A percentile compares a stretch with the other conserved stretches of the same genome.
phyloP scores from a whole-genome alignment of 2,329 filamentous ascomycete genomes.

The Ambrosiella beaveri region DNA sequence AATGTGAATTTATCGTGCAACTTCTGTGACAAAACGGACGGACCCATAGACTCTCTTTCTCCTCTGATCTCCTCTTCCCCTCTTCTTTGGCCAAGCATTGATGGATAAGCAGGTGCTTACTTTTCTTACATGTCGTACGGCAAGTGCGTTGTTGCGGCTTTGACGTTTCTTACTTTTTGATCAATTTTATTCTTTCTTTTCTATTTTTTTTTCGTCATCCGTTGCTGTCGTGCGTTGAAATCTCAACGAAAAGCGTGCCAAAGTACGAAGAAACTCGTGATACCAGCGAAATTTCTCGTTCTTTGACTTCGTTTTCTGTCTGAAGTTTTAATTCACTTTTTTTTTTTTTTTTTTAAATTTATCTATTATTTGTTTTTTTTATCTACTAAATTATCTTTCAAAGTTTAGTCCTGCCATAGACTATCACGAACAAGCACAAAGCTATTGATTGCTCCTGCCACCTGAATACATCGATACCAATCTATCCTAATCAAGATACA shows the following conservation, averaged over 20 bases:
- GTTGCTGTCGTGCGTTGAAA: not conserved
- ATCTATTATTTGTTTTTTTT: constrained; percentile 8
- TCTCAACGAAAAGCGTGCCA: not conserved
- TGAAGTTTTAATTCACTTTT: not conserved
- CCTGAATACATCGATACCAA: too few species aligned
- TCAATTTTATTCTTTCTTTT: not conserved
- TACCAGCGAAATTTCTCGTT: not conserved
- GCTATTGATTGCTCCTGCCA: too few species aligned
- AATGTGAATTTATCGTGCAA: not conserved
- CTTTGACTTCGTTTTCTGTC: not conserved
- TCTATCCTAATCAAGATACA: too few species aligned
- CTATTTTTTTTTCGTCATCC: not conserved
- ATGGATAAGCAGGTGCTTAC: not conserved
- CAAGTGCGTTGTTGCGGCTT: not conserved
- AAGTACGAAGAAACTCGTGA: not conserved
- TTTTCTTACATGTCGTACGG: not conserved
- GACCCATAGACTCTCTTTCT: not conserved
- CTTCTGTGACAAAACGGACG: not conserved
- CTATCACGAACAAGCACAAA: too few species aligned
- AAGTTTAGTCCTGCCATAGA: too few species aligned
- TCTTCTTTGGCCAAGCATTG: constrained; percentile 24
- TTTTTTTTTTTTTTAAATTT: not conserved
- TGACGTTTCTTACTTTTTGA: not conserved
- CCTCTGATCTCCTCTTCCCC: not conserved
- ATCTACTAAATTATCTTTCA: not conserved